Base-by-base conservation (phyloP, 768 basidiomycete species). In the Tricholomella constricta region DNA sequence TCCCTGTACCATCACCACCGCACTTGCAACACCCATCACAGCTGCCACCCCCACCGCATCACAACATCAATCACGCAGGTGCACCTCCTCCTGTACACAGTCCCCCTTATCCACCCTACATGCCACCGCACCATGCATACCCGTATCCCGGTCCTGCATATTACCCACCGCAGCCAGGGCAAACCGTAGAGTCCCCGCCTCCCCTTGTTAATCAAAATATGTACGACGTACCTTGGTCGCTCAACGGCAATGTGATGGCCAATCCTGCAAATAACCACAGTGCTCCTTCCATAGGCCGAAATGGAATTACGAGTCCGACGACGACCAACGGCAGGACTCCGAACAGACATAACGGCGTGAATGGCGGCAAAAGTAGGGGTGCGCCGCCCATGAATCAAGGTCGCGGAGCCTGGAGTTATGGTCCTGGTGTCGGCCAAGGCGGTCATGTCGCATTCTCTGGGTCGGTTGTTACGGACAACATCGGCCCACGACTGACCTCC, bases 371-470 rank as follows among this genome's bases (percentile, higher is more conserved):
- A 63, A 61, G 67, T 34, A 54, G 63, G 36, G 60, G 62, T 17
- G 52, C 57, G 10, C 57, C 70, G 23, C 67, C 74, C 19, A 73
- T 77, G 35, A 52, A 48, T 9, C 72, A 78, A 43, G 69, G 78
- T 19, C 71, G 81, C 44, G 69, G 75, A 44, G 70, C 81, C n/a
- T 89, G 88, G 86, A 89, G 80, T 64, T 88, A 82, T 61, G 87
- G 87, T 1, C 81, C 85, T 60, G 85, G 85, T 11, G 66, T 81
- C 31, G 73, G 81, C 15, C 74, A 76, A 59, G 75, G 79, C 22
- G 81, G 81, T 1, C 68, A 69, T 42, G 55, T 71, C 61, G 27
- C 69, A 55, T 48, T 67, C 69, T 62, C 68, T 2, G 64, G 61
- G 25, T 53, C 58, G 27, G 52, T 61, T 17, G 61, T 63, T n/a